These are phyloP conservation scores for Kuraishia capsulata DNA, from an alignment of 805 yeast genomes.

Conservation along the genomic window DNA sequence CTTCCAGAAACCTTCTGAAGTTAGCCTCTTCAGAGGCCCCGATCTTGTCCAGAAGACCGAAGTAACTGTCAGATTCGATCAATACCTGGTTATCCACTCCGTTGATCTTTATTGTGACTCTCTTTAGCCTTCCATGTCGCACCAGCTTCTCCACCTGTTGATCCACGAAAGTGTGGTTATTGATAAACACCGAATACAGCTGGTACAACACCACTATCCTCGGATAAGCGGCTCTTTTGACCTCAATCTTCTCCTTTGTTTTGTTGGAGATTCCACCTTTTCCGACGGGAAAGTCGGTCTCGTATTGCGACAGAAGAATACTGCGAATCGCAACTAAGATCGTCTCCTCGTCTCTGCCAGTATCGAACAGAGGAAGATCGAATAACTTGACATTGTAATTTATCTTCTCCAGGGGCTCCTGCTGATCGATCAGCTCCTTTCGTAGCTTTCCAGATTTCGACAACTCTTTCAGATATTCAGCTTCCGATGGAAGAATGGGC, in stretches of 20 bases:
- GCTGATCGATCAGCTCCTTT: conserved; percentile 1
- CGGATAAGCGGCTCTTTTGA: conserved; percentile 20
- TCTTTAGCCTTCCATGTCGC: conserved; percentile 26
- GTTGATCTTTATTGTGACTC: conserved; percentile 24
- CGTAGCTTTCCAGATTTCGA: background rate
- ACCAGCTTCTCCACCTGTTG: conserved; percentile 28
- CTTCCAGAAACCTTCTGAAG: conserved; percentile 10
- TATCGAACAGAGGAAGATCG: conserved; percentile 1
- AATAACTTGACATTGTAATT: conserved; percentile 1
- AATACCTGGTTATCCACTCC: conserved; percentile 36
- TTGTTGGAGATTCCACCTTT: conserved; percentile 13
- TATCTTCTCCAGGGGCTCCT: conserved; percentile 1
- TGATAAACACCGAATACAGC: conserved; percentile 36
- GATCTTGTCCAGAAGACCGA: conserved; percentile 6
- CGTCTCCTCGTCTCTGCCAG: background rate
- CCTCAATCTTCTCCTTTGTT: conserved; percentile 10
- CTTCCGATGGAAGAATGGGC: conserved; percentile 2
- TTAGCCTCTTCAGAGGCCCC: conserved; percentile 17
- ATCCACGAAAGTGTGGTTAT: conserved; percentile 43
- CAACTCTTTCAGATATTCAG: conserved; percentile 2
- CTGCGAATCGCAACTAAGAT: conserved; percentile 10
- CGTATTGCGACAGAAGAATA: conserved; percentile 12
- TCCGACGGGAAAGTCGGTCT: conserved; percentile 9
- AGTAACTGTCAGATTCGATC: conserved; percentile 15
- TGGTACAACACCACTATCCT: conserved; percentile 34